A percentile compares a stretch with the other conserved stretches of the same genome.
These are phyloP conservation scores for Fusarium sarcochroum DNA, from an alignment of 2,329 filamentous ascomycete species.

Conservation along the genomic window DNA sequence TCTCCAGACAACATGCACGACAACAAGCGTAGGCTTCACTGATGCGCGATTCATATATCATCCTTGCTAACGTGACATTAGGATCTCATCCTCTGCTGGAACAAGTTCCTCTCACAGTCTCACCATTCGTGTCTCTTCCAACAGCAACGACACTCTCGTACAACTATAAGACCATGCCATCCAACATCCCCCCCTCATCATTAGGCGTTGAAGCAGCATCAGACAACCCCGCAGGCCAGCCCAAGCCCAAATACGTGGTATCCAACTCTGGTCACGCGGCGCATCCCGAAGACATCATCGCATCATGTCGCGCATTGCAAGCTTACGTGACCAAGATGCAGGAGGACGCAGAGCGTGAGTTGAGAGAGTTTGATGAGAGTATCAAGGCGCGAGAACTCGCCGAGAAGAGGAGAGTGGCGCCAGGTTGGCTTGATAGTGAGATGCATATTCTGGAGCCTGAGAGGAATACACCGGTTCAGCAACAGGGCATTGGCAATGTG, in stretches of 20 bases:
- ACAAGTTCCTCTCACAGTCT: constrained; percentile 93
- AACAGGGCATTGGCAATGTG: constrained; percentile 46
- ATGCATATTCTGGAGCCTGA: constrained; percentile 78
- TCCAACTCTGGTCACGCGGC: constrained; percentile 85
- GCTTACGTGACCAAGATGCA: constrained; percentile 80
- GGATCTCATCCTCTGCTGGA: constrained; percentile 89
- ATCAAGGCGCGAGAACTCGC: constrained; percentile 77
- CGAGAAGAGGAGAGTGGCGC: constrained; percentile 84
- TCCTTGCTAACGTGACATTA: constrained; percentile 53
- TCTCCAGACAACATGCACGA: constrained; percentile 49
- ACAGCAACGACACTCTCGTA: constrained; percentile 93
- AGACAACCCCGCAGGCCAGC: constrained; percentile 53
- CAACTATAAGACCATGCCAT: constrained; percentile 92
- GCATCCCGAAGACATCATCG: constrained; percentile 87
- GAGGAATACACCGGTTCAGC: constrained; percentile 55
- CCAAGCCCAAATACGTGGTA: constrained; percentile 80
- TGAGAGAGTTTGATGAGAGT: constrained; percentile 78
- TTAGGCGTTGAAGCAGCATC: constrained; percentile 55
- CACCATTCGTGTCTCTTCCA: constrained; percentile 92
- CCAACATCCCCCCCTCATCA: constrained; percentile 76
- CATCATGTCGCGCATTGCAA: constrained; percentile 83
- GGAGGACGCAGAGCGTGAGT: constrained; percentile 75
- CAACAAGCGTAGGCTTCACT: constrained; percentile 53
- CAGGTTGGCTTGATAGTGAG: constrained; percentile 85
- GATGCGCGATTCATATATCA: background rate